Evolutionary conservation across 208 protist genomes (phyloP), one percentile per base, ranked within the genome.

Genomic region (Acanthamoeba culbertsoni): DNA sequence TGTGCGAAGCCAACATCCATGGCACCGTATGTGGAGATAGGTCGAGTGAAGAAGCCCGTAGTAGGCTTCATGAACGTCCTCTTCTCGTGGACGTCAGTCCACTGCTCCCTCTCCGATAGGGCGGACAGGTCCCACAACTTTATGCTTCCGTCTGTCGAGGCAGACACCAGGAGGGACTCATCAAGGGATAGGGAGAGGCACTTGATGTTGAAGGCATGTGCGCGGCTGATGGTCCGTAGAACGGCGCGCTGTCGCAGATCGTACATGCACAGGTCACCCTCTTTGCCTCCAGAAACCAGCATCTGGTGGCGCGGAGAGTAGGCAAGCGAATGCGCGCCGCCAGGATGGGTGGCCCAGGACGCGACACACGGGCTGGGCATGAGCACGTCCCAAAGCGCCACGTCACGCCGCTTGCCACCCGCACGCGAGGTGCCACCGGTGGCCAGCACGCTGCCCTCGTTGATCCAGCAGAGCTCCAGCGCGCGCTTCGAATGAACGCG

Each of bases 381-480:
- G 53, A 91, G 86, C 20, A 53, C 45, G 57, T 91, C 86, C 86
- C 48, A 91, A 26, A 91, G 86, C 4, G 86, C 86, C 48, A 91
- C 86, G 62, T 91, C 45, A 26, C 86, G 28, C n/a, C 57, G 86
- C 35, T 53, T 91, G 55, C 31, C 55, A 65, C 86, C 86, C 26
- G 86, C 86, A 31, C 48, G 55, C 40, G 57, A 63, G 57, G 57
- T 73, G 45, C 86, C 86, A 28, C 37, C 86, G 5, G 86, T 91
- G 37, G 57, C 86, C 4, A 91, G 40, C 48, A 91, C 48, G 45
- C 86, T 91, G 48, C 86, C 86, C 40, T 73, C 57, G 37, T 91
- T 91, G 10, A 91, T 45, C 48, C 48, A 91, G n/a, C 55, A 63
- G 6, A 91, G 42, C 37, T 91, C 86, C 18, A 91, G 40, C 28